A percentile compares a stretch with the other conserved stretches of the same genome.
phyloP scores from a whole-genome alignment of 257 asterid genomes.

The Plantago elongata region DNA sequence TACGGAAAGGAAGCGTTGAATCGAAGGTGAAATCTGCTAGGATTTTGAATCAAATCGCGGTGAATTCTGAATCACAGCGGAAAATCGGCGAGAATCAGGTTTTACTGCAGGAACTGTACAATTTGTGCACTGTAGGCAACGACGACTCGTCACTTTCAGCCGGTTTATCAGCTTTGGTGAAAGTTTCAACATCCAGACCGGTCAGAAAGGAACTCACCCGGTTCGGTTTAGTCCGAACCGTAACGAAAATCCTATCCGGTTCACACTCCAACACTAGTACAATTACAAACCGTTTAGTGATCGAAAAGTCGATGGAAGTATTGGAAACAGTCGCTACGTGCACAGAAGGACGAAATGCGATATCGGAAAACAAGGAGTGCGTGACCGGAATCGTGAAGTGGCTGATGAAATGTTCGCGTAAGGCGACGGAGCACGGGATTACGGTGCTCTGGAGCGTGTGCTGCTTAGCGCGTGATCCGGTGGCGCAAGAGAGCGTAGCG shows the following conservation, averaged over 20 bases:
- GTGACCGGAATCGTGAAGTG: constrained; percentile 55
- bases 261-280: constrained; percentile 13
- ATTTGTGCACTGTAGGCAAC: constrained; percentile 26
- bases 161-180: constrained; percentile 47
- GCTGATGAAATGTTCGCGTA: constrained; percentile 67
- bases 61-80: constrained; percentile 51
- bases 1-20: constrained; percentile 43
- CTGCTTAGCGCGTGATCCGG: constrained; percentile 49
- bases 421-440: constrained; percentile 78
- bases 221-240: constrained; percentile 49
- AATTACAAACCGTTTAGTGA: constrained; percentile 24
- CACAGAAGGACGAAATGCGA: constrained; percentile 73
- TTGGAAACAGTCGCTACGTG: constrained; percentile 60
- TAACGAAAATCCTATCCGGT: constrained; percentile 41
- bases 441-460: constrained; percentile 89
- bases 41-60: constrained; percentile 46
- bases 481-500: constrained; percentile 50
- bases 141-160: constrained; percentile 35
- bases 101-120: constrained; percentile 45
- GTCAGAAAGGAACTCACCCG: constrained; percentile 69
- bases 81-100: constrained; percentile 45
- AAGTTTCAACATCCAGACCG: constrained; percentile 47
- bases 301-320: constrained; percentile 44
- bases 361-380: constrained; percentile 50
- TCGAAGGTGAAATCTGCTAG: constrained; percentile 56